Conservation (phyloP, 140 eudicot genomes). For the Erigeron philadelphicus region DNA sequence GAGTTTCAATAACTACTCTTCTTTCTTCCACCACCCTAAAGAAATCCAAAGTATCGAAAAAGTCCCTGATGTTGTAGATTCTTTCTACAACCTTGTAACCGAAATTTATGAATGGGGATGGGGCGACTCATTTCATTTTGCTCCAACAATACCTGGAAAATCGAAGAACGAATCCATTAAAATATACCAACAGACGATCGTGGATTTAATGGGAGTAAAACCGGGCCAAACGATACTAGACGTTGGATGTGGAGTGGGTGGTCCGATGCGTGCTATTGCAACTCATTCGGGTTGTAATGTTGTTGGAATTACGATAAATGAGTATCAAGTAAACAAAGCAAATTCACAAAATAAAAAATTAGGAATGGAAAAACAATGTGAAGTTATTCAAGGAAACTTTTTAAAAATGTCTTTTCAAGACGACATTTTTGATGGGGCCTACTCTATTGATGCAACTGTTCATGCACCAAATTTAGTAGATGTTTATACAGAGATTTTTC, state of each 20-base stretch:
- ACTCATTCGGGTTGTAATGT: conserved; percentile 61
- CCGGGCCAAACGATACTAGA: conserved; percentile 60
- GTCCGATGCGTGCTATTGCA: conserved; percentile 88
- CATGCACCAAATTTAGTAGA: conserved; percentile 75
- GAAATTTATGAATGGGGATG: conserved; percentile 86
- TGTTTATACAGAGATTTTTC: conserved; percentile 57
- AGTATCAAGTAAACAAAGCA: conserved; percentile 74
- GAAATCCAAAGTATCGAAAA: conserved; percentile 54
- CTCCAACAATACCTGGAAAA: conserved; percentile 65
- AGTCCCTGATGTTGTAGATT: conserved; percentile 70
- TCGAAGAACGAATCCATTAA: conserved; percentile 53
- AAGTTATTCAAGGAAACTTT: conserved; percentile 79
- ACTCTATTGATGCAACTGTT: conserved; percentile 78
- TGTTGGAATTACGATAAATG: conserved; percentile 72
- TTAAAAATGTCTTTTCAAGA: conserved; percentile 67
- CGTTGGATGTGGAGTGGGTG: conserved; percentile 85
- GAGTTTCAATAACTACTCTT: conserved; percentile 62
- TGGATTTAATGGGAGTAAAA: conserved; percentile 46
- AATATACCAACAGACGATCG: conserved; percentile 71
- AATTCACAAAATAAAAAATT: conserved; percentile 57
- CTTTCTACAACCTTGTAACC: conserved; percentile 78
- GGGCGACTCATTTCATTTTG: conserved; percentile 85
- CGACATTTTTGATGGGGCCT: conserved; percentile 62
- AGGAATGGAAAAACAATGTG: conserved; percentile 56
- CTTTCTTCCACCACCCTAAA: conserved; percentile 67